Conservation (phyloP, 345 rosid genomes). For the Linum trigynum region DNA sequence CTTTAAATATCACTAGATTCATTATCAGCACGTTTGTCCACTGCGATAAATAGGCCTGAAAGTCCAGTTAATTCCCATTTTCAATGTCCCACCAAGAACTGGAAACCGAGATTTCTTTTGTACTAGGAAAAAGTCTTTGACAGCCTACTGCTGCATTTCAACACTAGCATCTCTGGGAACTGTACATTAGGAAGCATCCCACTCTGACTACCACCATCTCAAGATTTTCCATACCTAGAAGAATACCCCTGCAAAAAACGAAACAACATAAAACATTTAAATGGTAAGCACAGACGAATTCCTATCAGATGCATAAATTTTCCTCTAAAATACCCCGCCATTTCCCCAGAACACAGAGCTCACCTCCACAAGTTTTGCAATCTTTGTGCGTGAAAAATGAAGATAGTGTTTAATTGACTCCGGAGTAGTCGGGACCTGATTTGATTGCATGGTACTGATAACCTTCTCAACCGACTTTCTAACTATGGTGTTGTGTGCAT, state of each 20-base stretch:
- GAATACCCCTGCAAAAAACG: slow-evolving; percentile 65
- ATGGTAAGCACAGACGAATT: slow-evolving; percentile 10
- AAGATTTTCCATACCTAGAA: slow-evolving; percentile 54
- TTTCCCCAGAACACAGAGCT: slow-evolving; percentile 22
- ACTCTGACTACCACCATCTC: slow-evolving; percentile 23
- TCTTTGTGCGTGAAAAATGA: slow-evolving; percentile 41
- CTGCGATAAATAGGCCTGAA: slow-evolving; percentile 5
- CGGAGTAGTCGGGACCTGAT: slow-evolving; percentile 45
- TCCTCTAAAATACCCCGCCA: background rate
- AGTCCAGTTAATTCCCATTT: slow-evolving; percentile 4
- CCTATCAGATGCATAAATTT: slow-evolving; percentile 5
- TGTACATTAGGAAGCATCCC: slow-evolving; percentile 23
- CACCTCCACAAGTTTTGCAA: slow-evolving; percentile 78
- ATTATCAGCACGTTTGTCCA: slow-evolving; percentile 4
- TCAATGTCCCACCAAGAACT: slow-evolving; percentile 8
- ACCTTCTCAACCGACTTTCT: slow-evolving; percentile 71
- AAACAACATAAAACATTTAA: slow-evolving; percentile 10
- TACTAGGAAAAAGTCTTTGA: slow-evolving; percentile 12
- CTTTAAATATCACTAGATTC: slow-evolving; percentile 3
- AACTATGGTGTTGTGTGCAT: slow-evolving; percentile 65
- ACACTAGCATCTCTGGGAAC: background rate
- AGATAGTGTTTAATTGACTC: slow-evolving; percentile 55
- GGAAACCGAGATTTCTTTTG: slow-evolving; percentile 13
- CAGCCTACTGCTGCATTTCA: slow-evolving; percentile 10
- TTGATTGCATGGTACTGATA: slow-evolving; percentile 44